Percentiles rank a stretch among this genome's conserved stretches.
These are phyloP conservation scores for Bertia moriformis DNA, from an alignment of 2,329 filamentous ascomycete species.

Conservation along the genomic window DNA sequence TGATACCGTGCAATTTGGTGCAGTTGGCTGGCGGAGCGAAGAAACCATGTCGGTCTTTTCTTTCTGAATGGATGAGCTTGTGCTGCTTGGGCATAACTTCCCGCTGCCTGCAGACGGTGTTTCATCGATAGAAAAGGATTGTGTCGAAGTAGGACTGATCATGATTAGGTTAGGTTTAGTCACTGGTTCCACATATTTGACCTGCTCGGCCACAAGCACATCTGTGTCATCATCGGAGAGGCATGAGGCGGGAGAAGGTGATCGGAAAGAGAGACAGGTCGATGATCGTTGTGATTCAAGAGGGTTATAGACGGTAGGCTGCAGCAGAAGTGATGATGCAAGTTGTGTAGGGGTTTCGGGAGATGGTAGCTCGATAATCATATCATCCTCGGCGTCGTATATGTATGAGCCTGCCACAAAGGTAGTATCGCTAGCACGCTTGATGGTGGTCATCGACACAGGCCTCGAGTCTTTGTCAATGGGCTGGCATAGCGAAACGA, in stretches of 20 bases:
- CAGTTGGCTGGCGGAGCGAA: too few relatives aligned
- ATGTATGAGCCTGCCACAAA: constrained; percentile 14
- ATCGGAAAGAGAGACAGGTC: constrained; percentile 8
- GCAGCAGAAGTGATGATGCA: constrained; percentile 12
- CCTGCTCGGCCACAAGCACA: constrained; percentile 14
- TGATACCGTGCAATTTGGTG: too few relatives aligned
- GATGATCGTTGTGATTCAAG: constrained; percentile 7
- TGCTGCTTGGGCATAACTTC: too few relatives aligned
- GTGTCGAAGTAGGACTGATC: constrained; percentile 15
- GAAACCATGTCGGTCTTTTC: too few relatives aligned
- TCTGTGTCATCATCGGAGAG: constrained; percentile 15
- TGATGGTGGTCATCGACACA: constrained; percentile 17
- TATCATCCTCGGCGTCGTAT: constrained; percentile 14
- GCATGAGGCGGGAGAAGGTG: constrained; percentile 11
- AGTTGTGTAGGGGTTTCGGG: constrained; percentile 11
- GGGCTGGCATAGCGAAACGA: neutral
- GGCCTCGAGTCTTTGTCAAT: constrained; percentile 11
- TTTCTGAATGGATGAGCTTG: too few relatives aligned
- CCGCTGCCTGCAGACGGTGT: too few relatives aligned
- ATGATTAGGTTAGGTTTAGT: constrained; percentile 15
- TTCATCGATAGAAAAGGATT: too few relatives aligned
- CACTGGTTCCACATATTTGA: constrained; percentile 14
- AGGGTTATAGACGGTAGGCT: constrained; percentile 6
- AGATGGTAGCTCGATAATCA: constrained; percentile 16
- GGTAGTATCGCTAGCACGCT: constrained; percentile 14